Evolutionary conservation across 2,329 filamentous ascomycete species (phyloP), one percentile per base, ranked within the genome.

Genomic region (Venturia oleaginea): DNA sequence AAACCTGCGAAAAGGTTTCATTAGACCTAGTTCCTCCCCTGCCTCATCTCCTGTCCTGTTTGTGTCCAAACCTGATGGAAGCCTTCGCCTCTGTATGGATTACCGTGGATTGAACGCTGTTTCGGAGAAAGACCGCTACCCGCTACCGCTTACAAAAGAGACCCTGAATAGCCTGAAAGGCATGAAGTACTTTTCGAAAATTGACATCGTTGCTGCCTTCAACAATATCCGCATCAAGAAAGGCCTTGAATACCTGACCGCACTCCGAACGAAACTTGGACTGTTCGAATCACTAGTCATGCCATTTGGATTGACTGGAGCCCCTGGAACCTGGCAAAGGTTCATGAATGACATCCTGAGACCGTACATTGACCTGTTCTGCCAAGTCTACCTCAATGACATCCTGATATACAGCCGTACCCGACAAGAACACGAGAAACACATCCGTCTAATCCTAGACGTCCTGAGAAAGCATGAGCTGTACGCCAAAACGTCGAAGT

Each of bases 51-150:
- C 67, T 2, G 68, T 76, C 4, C 66, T 76, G 0, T 74, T 76
- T 67, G 66, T 73, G 22, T 64, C 59, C 37, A 77, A 76, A 67
- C 70, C 70, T 6, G 69, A 70, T 40, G 66, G 71, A 1, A 68
- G 64, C 7, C 62, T 74, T 3, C 65, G 68, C n/a, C 63, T 78
- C 54, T 77, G 67, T 67, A 67, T 77, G 4, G 69, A 78, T 65
- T 79, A 77, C 66, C 61, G 69, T 59, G 66, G 34, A 0, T 66
- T 78, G 0, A 78, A 78, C 61, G 64, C 66, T 0, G 66, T 75
- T 22, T 76, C 69, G 2, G 69, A 70, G 17, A 76, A 77, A 67
- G 69, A 77, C 64, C 62, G 69, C 1, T 75, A 74, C 65, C 67
- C 68, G 1, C 57, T 76, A n/a, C 73, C 68, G 0, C 64, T 75